Percentiles rank a stretch among this genome's conserved stretches.
Evolutionary conservation across 2,329 filamentous ascomycete species (phyloP).

Genomic region (Colletotrichum tanaceti): DNA sequence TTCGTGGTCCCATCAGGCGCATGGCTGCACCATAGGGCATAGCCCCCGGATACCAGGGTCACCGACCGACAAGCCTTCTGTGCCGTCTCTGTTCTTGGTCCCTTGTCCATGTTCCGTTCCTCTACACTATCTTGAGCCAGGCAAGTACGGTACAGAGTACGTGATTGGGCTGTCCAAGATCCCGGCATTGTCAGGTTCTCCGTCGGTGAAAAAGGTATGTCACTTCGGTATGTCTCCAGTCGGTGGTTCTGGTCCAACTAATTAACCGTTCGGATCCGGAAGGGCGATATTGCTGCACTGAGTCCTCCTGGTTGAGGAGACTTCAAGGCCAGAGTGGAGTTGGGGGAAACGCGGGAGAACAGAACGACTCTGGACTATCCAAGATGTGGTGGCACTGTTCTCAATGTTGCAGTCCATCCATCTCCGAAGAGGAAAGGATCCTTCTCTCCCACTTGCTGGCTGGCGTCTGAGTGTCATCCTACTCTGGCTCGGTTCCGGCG

Average conservation of each 20-base stretch:
- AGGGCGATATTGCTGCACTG: not conserved
- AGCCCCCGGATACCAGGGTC: constrained; percentile 11
- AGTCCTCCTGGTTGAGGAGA: not conserved
- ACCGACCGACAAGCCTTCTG: not conserved
- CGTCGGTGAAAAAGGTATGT: not conserved
- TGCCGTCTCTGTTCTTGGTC: not conserved
- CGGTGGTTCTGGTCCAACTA: constrained; percentile 14
- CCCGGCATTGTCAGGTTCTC: not conserved
- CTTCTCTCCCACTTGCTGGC: not conserved
- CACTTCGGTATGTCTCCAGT: not conserved
- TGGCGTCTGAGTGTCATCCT: not conserved
- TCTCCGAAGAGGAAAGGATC: not conserved
- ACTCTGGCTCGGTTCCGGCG: not conserved
- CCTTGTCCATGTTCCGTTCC: not conserved
- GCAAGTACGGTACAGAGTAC: no score
- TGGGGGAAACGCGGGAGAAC: not conserved
- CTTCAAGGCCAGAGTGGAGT: not conserved
- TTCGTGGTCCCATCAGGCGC: constrained; percentile 25
- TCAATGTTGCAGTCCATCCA: not conserved
- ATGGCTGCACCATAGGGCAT: constrained; percentile 14
- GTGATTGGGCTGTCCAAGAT: not conserved
- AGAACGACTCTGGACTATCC: not conserved
- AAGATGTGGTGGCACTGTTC: not conserved
- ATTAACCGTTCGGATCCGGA: constrained; percentile 14
- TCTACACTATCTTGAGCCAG: constrained; percentile 7